phyloP scores from a whole-genome alignment of 805 yeast genomes.

The Wickerhamiella kazuoi region DNA sequence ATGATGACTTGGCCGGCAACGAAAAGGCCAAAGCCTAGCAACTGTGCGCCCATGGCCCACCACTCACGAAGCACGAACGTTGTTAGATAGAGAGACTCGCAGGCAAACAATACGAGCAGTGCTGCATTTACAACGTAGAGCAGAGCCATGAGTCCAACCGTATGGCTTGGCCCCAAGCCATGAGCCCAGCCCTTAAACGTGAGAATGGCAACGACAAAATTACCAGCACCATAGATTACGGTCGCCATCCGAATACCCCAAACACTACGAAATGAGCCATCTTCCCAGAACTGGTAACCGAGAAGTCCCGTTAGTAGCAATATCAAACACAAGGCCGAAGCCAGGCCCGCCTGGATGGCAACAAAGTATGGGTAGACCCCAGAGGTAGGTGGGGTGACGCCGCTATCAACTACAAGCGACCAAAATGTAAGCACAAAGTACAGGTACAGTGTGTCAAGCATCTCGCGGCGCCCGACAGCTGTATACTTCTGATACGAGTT shows the following conservation, averaged over 20 bases:
- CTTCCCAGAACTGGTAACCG: conserved; percentile 89
- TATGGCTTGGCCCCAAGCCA: conserved; percentile 31
- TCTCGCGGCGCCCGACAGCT: conserved; percentile 83
- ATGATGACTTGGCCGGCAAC: conserved; percentile 61
- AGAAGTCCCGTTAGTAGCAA: conserved; percentile 58
- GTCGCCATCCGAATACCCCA: conserved; percentile 35
- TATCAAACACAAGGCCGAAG: conserved; percentile 54
- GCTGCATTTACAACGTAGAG: conserved; percentile 57
- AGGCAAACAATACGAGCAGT: conserved; percentile 40
- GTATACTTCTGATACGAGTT: conserved; percentile 74
- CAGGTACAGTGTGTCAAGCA: conserved; percentile 52
- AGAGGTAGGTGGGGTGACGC: conserved; percentile 80
- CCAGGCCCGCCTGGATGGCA: conserved; percentile 57
- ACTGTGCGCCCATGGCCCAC: conserved; percentile 85
- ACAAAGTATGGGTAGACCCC: conserved; percentile 64
- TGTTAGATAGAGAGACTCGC: conserved; percentile 53
- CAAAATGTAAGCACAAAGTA: conserved; percentile 40
- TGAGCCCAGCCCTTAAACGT: conserved; percentile 51
- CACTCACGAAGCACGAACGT: conserved; percentile 48
- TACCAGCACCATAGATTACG: conserved; percentile 39
- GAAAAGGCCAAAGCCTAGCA: conserved; percentile 55
- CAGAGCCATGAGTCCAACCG: conserved; percentile 53
- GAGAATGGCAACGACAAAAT: conserved; percentile 48
- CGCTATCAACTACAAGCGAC: conserved; percentile 71
- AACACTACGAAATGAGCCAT: conserved; percentile 59